Conservation (phyloP, 1,139 yeast genomes). For the Zygoascus hellenicus region DNA sequence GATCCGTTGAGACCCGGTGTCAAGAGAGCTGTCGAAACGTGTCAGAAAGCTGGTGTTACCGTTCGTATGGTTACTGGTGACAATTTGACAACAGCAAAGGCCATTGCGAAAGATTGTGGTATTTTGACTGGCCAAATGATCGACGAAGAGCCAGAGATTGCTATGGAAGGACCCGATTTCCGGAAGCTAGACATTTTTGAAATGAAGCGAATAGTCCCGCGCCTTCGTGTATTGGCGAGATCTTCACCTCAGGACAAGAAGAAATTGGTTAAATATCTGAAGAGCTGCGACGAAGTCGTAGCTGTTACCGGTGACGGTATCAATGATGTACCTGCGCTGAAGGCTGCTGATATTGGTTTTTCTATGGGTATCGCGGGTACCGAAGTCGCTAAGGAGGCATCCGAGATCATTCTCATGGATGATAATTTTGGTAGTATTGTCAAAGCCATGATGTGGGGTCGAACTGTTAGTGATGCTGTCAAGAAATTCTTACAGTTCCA, state of each 20-base stretch:
- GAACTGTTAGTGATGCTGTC: constrained; percentile 92
- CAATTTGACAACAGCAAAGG: constrained; percentile 80
- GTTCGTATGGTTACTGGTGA: constrained; percentile 99
- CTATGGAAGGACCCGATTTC: constrained; percentile 92
- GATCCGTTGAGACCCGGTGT: constrained; percentile 93
- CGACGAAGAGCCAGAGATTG: constrained; percentile 46
- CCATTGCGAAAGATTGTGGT: constrained; percentile 83
- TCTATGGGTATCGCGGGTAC: constrained; percentile 85
- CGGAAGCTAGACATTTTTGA: constrained; percentile 59
- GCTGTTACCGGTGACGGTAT: constrained; percentile 99
- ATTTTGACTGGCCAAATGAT: constrained; percentile 48
- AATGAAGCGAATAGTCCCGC: constrained; percentile 57
- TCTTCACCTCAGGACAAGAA: constrained; percentile 95
- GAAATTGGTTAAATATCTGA: constrained; percentile 74
- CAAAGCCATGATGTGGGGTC: constrained; percentile 98
- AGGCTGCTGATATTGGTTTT: constrained; percentile 77
- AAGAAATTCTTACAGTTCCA: constrained; percentile 95
- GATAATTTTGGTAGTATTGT: constrained; percentile 95
- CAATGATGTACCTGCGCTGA: constrained; percentile 76
- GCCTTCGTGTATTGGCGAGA: constrained; percentile 79
- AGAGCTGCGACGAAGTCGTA: constrained; percentile 81
- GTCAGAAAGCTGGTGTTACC: constrained; percentile 85
- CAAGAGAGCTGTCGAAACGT: constrained; percentile 76
- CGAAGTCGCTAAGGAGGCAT: constrained; percentile 77
- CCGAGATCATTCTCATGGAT: constrained; percentile 66